Evolutionary conservation across 352 stramenopile genomes (phyloP).

Genomic region (Globisporangium polare): DNA sequence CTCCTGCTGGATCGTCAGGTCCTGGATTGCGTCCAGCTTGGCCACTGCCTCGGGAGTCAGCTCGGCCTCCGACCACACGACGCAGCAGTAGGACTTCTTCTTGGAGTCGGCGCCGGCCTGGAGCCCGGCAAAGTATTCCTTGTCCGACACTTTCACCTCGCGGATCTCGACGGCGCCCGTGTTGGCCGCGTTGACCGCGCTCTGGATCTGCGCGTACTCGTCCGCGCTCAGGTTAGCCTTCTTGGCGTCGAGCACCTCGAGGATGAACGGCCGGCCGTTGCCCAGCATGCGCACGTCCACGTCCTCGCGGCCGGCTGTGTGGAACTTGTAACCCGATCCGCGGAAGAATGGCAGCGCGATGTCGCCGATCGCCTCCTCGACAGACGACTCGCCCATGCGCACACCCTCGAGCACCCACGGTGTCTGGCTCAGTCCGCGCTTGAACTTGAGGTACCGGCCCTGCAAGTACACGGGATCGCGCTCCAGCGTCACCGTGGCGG

Average conservation of each 20-base stretch:
- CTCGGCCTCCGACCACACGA: slow-evolving; percentile 66
- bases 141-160: slow-evolving; percentile 67
- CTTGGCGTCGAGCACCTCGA: slow-evolving; percentile 84
- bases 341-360: slow-evolving; percentile 64
- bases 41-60: slow-evolving; percentile 53
- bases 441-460: slow-evolving; percentile 89
- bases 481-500: slow-evolving; percentile 42
- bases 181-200: slow-evolving; percentile 67
- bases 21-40: slow-evolving; percentile 74
- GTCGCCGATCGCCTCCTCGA: slow-evolving; percentile 87
- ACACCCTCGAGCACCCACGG: slow-evolving; percentile 88
- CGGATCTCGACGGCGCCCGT: slow-evolving; percentile 77
- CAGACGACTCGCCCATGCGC: slow-evolving; percentile 83
- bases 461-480: slow-evolving; percentile 86
- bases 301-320: slow-evolving; percentile 96
- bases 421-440: slow-evolving; percentile 87
- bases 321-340: slow-evolving; percentile 90
- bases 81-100: slow-evolving; percentile 87
- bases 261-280: slow-evolving; percentile 90
- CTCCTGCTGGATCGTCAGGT: slow-evolving; percentile 92
- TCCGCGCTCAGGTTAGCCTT: slow-evolving; percentile 50
- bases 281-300: slow-evolving; percentile 97
- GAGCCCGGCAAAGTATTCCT: slow-evolving; percentile 77
- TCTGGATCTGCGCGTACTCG: slow-evolving; percentile 52
- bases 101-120: slow-evolving; percentile 83